A percentile compares a stretch with the other conserved stretches of the same genome.
These are phyloP conservation scores for Boletus rufocinnamomeus DNA, from an alignment of 768 basidiomycete species.

Conservation along the genomic window DNA sequence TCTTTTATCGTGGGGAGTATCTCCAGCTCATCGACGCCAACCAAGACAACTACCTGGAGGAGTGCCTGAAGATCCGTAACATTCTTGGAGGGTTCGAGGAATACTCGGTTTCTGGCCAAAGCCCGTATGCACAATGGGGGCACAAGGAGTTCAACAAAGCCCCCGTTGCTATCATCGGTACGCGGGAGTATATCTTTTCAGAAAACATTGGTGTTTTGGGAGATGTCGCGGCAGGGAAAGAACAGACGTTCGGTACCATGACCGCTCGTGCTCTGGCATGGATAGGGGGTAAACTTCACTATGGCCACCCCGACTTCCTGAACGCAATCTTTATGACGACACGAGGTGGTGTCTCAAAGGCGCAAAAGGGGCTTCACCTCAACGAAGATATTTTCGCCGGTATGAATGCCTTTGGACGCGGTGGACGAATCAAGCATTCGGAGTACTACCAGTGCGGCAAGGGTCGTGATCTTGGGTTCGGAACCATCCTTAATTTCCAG, in stretches of 20 bases:
- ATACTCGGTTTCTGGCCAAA: slow-evolving; percentile 85
- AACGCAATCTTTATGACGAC: slow-evolving; percentile 99
- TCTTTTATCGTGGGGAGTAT: slow-evolving; percentile 99
- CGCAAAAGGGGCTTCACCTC: slow-evolving; percentile 96
- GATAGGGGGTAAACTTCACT: slow-evolving; percentile 98
- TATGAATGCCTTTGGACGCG: slow-evolving; percentile 98
- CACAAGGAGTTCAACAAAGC: slow-evolving; percentile 89
- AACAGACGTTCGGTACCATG: slow-evolving; percentile 99
- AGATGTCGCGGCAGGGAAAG: slow-evolving; percentile 98
- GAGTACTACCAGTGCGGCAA: slow-evolving; percentile 99
- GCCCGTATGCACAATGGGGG: slow-evolving; percentile 94
- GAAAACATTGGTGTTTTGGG: slow-evolving; percentile 99
- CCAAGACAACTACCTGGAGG: slow-evolving; percentile 99
- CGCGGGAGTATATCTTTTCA: slow-evolving; percentile 99
- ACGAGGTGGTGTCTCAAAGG: slow-evolving; percentile 97
- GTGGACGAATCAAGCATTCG: slow-evolving; percentile 98
- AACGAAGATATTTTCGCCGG: slow-evolving; percentile 99
- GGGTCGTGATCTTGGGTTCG: slow-evolving; percentile 98
- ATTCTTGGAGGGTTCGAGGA: slow-evolving; percentile 98
- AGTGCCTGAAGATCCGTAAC: slow-evolving; percentile 98
- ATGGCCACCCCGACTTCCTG: slow-evolving; percentile 99
- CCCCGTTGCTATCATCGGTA: slow-evolving; percentile 97
- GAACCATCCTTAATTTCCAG: slow-evolving; percentile 99
- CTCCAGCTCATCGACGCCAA: slow-evolving; percentile 99
- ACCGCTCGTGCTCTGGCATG: slow-evolving; percentile 93